phyloP scores from a whole-genome alignment of 345 rosid species.

The Xanthoceras sorbifolium region DNA sequence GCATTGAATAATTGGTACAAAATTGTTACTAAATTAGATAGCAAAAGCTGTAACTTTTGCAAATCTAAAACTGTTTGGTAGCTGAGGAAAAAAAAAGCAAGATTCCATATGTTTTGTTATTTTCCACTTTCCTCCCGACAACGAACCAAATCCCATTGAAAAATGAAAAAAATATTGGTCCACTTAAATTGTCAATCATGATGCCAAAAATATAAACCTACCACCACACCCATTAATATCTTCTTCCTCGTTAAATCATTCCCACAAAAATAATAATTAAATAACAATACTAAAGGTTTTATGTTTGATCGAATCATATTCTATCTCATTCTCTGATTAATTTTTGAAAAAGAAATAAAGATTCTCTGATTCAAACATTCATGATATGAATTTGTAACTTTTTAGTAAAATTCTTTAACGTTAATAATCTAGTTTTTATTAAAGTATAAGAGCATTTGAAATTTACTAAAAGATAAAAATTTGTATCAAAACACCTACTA shows the following conservation, averaged over 20 bases:
- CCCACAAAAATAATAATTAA: background rate
- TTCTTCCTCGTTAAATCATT: background rate
- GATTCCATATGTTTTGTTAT: slow-evolving; percentile 78
- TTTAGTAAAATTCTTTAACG: too few relatives aligned
- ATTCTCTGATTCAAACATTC: too few relatives aligned
- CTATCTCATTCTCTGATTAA: too few relatives aligned
- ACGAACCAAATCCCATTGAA: slow-evolving; percentile 32
- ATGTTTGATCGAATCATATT: too few relatives aligned
- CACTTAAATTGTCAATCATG: background rate
- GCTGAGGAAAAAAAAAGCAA: slow-evolving; percentile 33
- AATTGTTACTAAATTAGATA: background rate
- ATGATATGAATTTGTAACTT: too few relatives aligned
- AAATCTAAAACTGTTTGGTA: slow-evolving; percentile 19
- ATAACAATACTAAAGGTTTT: too few relatives aligned
- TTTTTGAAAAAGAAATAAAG: too few relatives aligned
- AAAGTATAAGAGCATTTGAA: too few relatives aligned
- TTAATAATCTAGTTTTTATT: too few relatives aligned
- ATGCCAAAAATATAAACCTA: background rate
- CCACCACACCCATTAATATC: background rate
- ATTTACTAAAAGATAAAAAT: background rate
- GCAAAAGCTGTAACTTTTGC: background rate
- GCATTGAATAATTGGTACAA: background rate
- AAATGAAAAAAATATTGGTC: background rate
- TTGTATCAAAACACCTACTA: too few relatives aligned
- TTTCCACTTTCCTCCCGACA: slow-evolving; percentile 58